These are phyloP conservation scores for Phlyctochytrium bullatum DNA, from an alignment of 192 early-diverging fungal genomes.

Conservation along the genomic window DNA sequence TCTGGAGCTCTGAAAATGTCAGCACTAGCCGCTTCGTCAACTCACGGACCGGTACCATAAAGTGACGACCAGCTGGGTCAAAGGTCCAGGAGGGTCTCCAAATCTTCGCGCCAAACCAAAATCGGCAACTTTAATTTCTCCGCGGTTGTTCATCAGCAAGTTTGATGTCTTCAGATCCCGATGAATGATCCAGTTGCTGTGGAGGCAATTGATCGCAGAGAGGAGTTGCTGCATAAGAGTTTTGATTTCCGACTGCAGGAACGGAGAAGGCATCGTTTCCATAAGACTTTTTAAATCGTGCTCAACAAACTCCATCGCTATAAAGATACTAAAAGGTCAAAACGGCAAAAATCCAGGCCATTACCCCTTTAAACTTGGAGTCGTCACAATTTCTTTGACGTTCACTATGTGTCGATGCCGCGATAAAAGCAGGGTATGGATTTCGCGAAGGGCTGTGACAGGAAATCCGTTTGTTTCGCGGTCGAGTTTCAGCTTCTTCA, in stretches of 20 bases:
- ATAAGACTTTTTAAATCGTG: slow-evolving; percentile 92
- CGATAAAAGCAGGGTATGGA: slow-evolving; percentile 67
- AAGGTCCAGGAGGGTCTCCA: slow-evolving; percentile 48
- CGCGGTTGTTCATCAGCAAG: slow-evolving; percentile 64
- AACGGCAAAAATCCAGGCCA: slow-evolving; percentile 10
- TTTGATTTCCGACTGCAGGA: slow-evolving; percentile 79
- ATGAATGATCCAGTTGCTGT: slow-evolving; percentile 60
- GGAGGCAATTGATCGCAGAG: slow-evolving; percentile 46
- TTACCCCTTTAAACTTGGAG: slow-evolving; percentile 57
- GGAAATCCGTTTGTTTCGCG: slow-evolving; percentile 78
- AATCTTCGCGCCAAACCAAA: slow-evolving; percentile 55
- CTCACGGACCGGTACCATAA: slow-evolving; percentile 92
- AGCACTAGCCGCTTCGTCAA: slow-evolving; percentile 4
- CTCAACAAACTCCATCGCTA: slow-evolving; percentile 98
- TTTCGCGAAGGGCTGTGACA: slow-evolving; percentile 77
- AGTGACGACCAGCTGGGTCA: slow-evolving; percentile 78
- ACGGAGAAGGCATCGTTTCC: slow-evolving; percentile 76
- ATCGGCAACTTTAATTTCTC: slow-evolving; percentile 68
- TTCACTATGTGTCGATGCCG: slow-evolving; percentile 77
- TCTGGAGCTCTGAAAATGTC: slow-evolving; percentile 72
- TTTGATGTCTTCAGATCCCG: slow-evolving; percentile 52
- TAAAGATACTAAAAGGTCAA: slow-evolving; percentile 67
- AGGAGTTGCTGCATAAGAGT: slow-evolving; percentile 54
- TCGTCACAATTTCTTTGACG: slow-evolving; percentile 75
- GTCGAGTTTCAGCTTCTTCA: slow-evolving; percentile 75